These are phyloP conservation scores for Thuja plicata DNA, from an alignment of 83 land plant genomes.

Conservation along the genomic window DNA sequence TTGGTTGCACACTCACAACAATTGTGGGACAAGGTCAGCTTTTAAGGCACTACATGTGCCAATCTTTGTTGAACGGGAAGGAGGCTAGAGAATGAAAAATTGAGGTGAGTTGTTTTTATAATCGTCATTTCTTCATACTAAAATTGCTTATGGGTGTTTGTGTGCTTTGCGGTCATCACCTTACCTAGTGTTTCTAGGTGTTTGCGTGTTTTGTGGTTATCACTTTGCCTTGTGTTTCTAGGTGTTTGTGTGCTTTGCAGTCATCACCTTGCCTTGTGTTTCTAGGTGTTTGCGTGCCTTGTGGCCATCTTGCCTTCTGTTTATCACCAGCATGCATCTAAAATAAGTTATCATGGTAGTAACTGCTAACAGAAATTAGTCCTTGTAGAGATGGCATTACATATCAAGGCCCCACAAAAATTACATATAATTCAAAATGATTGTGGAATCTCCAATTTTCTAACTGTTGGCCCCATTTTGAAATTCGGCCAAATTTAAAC, in stretches of 20 bases:
- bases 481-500: too few relatives aligned
- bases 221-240: too few relatives aligned
- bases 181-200: too few relatives aligned
- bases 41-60: not conserved
- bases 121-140: not conserved
- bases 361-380: not conserved
- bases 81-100: not conserved
- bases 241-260: not conserved
- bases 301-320: too few relatives aligned
- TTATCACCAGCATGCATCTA: not conserved
- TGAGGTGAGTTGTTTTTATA: not conserved
- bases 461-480: too few relatives aligned
- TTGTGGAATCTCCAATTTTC: not conserved
- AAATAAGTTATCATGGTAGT: not conserved
- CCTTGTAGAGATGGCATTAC: not conserved
- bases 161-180: not conserved
- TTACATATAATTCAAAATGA: not conserved
- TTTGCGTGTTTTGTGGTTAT: not conserved
- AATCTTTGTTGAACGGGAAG: too few relatives aligned
- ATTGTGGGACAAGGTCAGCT: not conserved
- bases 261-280: too few relatives aligned
- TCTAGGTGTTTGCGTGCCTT: too few relatives aligned
- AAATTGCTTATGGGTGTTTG: not conserved
- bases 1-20: not conserved
- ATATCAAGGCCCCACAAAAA: not conserved